phyloP scores from a whole-genome alignment of 257 asterid genomes.

The Fraxinus pennsylvanica region DNA sequence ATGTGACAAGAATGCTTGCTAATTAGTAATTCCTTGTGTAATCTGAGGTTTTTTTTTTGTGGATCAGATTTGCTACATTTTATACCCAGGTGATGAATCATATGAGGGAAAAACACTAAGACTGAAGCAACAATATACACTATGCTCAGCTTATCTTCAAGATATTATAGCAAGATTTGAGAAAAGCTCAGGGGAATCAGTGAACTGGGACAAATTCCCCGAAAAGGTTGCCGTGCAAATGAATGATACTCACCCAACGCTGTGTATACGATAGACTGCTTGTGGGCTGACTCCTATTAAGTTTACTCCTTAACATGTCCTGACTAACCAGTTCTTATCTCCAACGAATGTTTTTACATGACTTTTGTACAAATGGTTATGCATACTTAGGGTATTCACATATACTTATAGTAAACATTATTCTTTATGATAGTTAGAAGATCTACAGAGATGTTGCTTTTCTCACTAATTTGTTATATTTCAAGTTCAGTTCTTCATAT shows the following conservation, averaged over 20 bases:
- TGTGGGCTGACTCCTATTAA: not conserved
- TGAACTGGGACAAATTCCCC: slow-evolving; percentile 56
- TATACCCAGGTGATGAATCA: slow-evolving; percentile 70
- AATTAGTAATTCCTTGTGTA: not conserved
- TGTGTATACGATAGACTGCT: slow-evolving; percentile 34
- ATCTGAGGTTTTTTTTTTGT: not conserved
- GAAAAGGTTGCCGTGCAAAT: slow-evolving; percentile 65
- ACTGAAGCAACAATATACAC: slow-evolving; percentile 63
- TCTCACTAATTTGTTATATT: not conserved
- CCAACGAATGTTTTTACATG: not conserved
- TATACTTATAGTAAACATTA: not conserved
- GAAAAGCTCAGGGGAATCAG: slow-evolving; percentile 48
- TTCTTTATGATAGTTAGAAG: not conserved
- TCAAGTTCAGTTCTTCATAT: slow-evolving; percentile 9
- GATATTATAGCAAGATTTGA: slow-evolving; percentile 59
- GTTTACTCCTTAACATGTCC: not conserved
- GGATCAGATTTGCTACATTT: slow-evolving; percentile 57
- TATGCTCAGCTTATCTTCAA: slow-evolving; percentile 74
- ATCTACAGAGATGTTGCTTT: not conserved
- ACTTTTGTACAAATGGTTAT: not conserved
- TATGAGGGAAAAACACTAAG: slow-evolving; percentile 62
- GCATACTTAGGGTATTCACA: not conserved
- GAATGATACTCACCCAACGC: slow-evolving; percentile 72
- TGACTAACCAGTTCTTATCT: not conserved
- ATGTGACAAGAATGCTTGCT: not conserved